Evolutionary conservation across 2,329 filamentous ascomycete genomes (phyloP).

Genomic region (Beauveria bassiana): DNA sequence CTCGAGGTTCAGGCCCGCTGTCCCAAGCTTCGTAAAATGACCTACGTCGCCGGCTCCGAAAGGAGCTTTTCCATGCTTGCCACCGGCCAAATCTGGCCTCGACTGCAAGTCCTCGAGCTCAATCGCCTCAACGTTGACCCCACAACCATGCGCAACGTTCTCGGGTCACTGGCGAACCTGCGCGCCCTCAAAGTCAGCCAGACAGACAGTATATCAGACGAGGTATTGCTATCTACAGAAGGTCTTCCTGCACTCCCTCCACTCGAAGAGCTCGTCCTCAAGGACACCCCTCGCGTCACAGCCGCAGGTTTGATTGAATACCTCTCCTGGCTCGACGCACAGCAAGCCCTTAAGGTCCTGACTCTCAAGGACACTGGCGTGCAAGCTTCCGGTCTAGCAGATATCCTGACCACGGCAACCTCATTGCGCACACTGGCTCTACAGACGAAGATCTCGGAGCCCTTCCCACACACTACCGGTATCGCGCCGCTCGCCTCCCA

Average conservation of each 20-base stretch:
- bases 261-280: constrained; percentile 64
- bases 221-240: constrained; percentile 61
- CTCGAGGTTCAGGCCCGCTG: constrained; percentile 81
- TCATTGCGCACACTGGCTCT: constrained; percentile 50
- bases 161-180: constrained; percentile 59
- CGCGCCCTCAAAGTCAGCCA: constrained; percentile 68
- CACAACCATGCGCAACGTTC: constrained; percentile 59
- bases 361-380: constrained; percentile 67
- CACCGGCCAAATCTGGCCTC: constrained; percentile 57
- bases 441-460: constrained; percentile 40
- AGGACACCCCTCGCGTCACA: constrained; percentile 64
- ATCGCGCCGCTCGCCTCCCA: constrained; percentile 58
- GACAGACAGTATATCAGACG: constrained; percentile 64
- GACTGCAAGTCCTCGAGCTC: constrained; percentile 67
- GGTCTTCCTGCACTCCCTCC: constrained; percentile 66
- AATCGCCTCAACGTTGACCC: constrained; percentile 62
- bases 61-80: constrained; percentile 64
- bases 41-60: constrained; percentile 72
- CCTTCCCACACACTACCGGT: constrained; percentile 40
- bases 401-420: constrained; percentile 50
- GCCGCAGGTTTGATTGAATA: constrained; percentile 62
- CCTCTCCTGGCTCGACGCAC: constrained; percentile 53
- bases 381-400: constrained; percentile 51
- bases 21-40: constrained; percentile 81
- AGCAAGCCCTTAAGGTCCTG: constrained; percentile 56